phyloP scores from a whole-genome alignment of 495 filamentous ascomycete species.

The Coniosporium apollinis region DNA sequence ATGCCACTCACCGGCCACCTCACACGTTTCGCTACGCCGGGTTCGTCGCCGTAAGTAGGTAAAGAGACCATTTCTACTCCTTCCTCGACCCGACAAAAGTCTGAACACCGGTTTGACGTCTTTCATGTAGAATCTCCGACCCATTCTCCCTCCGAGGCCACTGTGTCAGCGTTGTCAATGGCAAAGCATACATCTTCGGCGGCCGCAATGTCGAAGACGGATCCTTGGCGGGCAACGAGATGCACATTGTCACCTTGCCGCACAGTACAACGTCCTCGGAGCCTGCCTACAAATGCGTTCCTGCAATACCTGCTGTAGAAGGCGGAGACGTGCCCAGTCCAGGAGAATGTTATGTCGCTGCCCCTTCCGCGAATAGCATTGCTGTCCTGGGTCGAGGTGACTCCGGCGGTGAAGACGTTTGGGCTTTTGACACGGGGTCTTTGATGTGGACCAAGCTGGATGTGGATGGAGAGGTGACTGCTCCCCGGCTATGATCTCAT shows the following conservation, averaged over 20 bases:
- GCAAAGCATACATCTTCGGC: slow-evolving; percentile 37
- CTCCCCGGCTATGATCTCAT: background rate
- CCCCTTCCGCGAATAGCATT: slow-evolving; percentile 21
- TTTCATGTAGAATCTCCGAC: background rate
- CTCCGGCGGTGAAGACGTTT: slow-evolving; percentile 23
- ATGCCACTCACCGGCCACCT: slow-evolving; percentile 13
- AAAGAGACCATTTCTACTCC: background rate
- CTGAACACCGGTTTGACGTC: background rate
- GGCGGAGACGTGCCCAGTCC: slow-evolving; percentile 20
- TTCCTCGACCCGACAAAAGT: background rate
- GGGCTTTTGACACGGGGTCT: slow-evolving; percentile 29
- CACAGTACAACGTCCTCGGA: slow-evolving; percentile 7
- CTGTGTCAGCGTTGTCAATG: slow-evolving; percentile 28
- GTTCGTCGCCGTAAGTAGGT: slow-evolving; percentile 4
- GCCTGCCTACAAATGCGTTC: slow-evolving; percentile 21
- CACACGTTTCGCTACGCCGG: slow-evolving; percentile 9
- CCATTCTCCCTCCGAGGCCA: slow-evolving; percentile 28
- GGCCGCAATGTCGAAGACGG: slow-evolving; percentile 24
- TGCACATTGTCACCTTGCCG: slow-evolving; percentile 30
- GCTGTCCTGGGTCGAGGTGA: slow-evolving; percentile 31
- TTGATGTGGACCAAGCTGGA: slow-evolving; percentile 3
- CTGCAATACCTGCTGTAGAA: slow-evolving; percentile 11
- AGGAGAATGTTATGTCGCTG: slow-evolving; percentile 28
- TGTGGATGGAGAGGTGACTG: no score
- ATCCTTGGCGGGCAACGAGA: slow-evolving; percentile 27